Base-by-base conservation (phyloP, 2,329 filamentous ascomycete genomes). In the Colletotrichum cereale region DNA sequence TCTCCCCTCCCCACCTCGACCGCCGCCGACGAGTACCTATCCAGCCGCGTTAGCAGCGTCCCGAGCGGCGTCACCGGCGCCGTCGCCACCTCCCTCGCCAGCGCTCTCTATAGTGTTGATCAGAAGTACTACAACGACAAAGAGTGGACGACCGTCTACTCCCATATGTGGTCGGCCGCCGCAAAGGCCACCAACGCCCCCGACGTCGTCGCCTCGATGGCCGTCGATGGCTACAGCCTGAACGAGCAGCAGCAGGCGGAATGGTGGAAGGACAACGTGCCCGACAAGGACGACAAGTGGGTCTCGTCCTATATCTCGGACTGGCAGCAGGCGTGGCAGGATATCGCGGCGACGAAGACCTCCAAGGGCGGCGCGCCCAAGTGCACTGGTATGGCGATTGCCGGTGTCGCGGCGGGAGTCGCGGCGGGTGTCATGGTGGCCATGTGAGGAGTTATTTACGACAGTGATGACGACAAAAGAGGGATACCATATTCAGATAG, bases 161-260 rank as follows among this genome's bases (percentile, higher is more conserved):
- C 60, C 21, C 64, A 74, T 70, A 66, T 74, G 42, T 73, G 56
- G 61, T 68, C 72, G 42, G 73, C 72, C 38, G 73, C 69, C 40
- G 73, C 73, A 47, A 65, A 65, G 31, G 72, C 73, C 31, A 67
- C 60, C 47, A 53, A 74, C 61, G 66, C 69, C 26, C 66, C 67
- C 26, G 61, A 66, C 26, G 58, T 73, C 38, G 73, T 74, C 26
- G 72, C 69, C 1, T 74, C 73, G 2, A 61, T 71, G 34, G 63
- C 47, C 8, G 47, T 71, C 10, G 34, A 57, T 12, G 48, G 63
- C 6, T 57, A 36, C 3, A 58, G 29, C 34, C 11, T 50, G 4
- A 5, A 24, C 26, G n/a, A 31, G 1, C 38, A 48, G 38, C 21
- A 36, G 4, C 26, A 67, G 1, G 31, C 44, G 34, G 21, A 34